Evolutionary conservation across 2,329 filamentous ascomycete genomes (phyloP).

Genomic region (Diplodia scrobiculata): DNA sequence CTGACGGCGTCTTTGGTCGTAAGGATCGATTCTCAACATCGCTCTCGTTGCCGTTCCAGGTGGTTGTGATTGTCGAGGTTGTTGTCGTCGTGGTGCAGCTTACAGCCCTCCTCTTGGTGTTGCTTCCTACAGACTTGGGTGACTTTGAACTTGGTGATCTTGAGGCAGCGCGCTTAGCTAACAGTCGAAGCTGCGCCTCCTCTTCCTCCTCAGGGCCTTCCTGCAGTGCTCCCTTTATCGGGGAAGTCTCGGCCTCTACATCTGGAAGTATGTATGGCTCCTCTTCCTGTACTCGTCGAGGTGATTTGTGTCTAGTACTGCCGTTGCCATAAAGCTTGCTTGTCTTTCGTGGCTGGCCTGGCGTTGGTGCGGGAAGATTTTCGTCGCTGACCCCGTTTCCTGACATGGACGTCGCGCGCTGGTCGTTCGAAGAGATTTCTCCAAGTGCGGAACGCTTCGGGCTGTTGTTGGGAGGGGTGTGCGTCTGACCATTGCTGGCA

Average conservation of each 20-base stretch:
- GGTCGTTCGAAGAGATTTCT: constrained; percentile 83
- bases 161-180: constrained; percentile 62
- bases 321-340: constrained; percentile 70
- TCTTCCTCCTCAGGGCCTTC: constrained; percentile 70
- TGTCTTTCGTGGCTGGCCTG: constrained; percentile 91
- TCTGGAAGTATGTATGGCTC: constrained; percentile 56
- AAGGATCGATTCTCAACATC: constrained; percentile 51
- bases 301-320: constrained; percentile 37
- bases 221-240: constrained; percentile 52
- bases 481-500: constrained; percentile 68
- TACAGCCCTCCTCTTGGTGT: constrained; percentile 67
- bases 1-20: constrained; percentile 50
- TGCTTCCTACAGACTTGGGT: constrained; percentile 40
- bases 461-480: constrained; percentile 81
- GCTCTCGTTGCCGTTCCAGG: constrained; percentile 48
- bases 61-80: constrained; percentile 53
- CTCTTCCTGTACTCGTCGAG: constrained; percentile 44
- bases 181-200: constrained; percentile 76
- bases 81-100: constrained; percentile 76
- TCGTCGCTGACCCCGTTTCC: constrained; percentile 76
- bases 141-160: constrained; percentile 58
- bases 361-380: constrained; percentile 90
- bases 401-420: constrained; percentile 44
- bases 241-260: constrained; percentile 61
- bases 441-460: constrained; percentile 83